Evolutionary conservation across 148 eudicot species (phyloP), one percentile per base, ranked within the genome.

Genomic region (Dianthus caryophyllus): DNA sequence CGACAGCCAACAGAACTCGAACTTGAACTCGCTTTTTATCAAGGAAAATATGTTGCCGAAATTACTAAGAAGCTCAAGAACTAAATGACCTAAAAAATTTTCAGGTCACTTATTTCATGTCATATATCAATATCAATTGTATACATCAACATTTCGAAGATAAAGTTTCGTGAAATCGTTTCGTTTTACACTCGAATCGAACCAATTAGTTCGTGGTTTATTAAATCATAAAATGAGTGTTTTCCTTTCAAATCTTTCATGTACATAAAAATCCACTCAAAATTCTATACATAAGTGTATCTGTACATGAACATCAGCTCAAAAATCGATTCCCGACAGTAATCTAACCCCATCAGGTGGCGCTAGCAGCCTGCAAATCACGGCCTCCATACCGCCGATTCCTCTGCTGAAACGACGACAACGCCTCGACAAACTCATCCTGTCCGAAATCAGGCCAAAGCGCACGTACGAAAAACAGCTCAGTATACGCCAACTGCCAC

Each of bases 391-490:
- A 89, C 5, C 96, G 84, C 65, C 89, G 73, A 75, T 75, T 81
- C 71, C 96, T 89, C 70, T 75, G 74, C 65, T 87, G 90, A 73
- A 73, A 90, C 15, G 90, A 85, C 44, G 12, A 26, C 65, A 90
- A 69, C 10, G 94, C 94, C 75, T 77, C 76, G 2, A 78, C 55
- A 46, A 90, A 84, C 64, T 87, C 87, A 13, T 69, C 68, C 63
- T 85, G 78, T 26, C 88, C 94, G 65, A 90, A 87, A 79, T 90
- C 97, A 70, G 89, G 97, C 88, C 87, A 90, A 48, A 75, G 79
- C 17, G 85, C 71, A 1, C 75, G 24, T 1, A 77, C 66, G 66
- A 87, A 90, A 51, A 73, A 88, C 33, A 90, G 78, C 68, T 88
- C 91, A 12, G 94, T 76, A 51, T 87, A 84, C 17, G 97, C 91